phyloP scores from a whole-genome alignment of 23 red algal genomes.

The Gracilaria domingensis region DNA sequence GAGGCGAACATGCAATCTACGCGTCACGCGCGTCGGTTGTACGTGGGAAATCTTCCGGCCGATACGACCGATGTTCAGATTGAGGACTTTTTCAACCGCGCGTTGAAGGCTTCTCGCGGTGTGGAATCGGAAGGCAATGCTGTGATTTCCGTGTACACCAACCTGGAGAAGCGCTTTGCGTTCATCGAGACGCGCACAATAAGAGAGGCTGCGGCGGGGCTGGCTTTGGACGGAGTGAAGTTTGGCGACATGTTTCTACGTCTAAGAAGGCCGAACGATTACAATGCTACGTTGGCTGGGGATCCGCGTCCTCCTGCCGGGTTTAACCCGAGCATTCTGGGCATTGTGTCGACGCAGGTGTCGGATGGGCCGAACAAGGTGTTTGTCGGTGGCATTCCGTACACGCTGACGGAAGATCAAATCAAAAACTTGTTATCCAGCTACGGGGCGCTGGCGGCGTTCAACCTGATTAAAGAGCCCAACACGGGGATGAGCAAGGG shows the following conservation, averaged over 20 bases:
- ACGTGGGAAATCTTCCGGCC: conserved; percentile 89
- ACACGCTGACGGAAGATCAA: conserved; percentile 87
- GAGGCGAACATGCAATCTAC: conserved; percentile 70
- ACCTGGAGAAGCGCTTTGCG: conserved; percentile 92
- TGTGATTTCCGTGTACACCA: conserved; percentile 90
- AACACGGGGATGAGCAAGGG: conserved; percentile 94
- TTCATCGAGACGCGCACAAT: conserved; percentile 90
- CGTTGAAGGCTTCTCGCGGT: conserved; percentile 66
- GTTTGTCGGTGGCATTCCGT: conserved; percentile 94
- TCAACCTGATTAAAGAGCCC: conserved; percentile 95
- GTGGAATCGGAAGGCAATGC: conserved; percentile 64
- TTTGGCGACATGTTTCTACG: conserved; percentile 86
- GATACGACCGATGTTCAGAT: conserved; percentile 80
- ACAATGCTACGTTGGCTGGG: conserved; percentile 40
- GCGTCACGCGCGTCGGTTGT: conserved; percentile 86
- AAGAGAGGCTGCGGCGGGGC: conserved; percentile 77
- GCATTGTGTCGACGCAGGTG: conserved; percentile 95
- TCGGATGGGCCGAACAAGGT: conserved; percentile 91
- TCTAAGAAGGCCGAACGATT: conserved; percentile 90
- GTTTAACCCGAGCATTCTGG: conserved; percentile 76
- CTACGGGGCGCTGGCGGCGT: conserved; percentile 84
- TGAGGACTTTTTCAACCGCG: conserved; percentile 85
- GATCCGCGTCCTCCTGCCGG: conserved; percentile 53
- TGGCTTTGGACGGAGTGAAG: conserved; percentile 88
- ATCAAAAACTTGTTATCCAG: conserved; percentile 80